These are phyloP conservation scores for Ramularia endophylla DNA, from an alignment of 2,329 filamentous ascomycete genomes.

Conservation along the genomic window DNA sequence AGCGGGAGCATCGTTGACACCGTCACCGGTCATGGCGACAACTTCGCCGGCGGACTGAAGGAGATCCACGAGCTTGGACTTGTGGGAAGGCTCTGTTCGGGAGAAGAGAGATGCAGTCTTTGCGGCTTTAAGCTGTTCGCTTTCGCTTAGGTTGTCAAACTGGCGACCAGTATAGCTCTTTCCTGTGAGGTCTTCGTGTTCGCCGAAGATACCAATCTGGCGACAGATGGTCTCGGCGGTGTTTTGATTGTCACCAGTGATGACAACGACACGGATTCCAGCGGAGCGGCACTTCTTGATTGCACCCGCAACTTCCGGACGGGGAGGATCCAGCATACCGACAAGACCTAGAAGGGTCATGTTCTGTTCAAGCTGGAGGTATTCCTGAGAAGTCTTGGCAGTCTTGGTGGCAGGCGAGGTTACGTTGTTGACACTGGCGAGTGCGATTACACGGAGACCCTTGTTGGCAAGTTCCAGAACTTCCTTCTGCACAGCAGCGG, in stretches of 20 bases:
- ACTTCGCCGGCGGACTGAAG: constrained; percentile 90
- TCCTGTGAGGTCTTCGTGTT: constrained; percentile 72
- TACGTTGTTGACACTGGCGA: constrained; percentile 77
- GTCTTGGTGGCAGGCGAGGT: constrained; percentile 58
- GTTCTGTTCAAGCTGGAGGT: constrained; percentile 81
- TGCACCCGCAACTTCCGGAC: constrained; percentile 79
- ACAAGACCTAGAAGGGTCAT: constrained; percentile 92
- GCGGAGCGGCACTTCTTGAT: constrained; percentile 86
- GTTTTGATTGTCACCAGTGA: constrained; percentile 96
- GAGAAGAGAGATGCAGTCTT: constrained; percentile 89
- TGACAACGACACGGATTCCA: constrained; percentile 94
- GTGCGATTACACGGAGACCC: constrained; percentile 88
- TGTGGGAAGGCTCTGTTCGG: constrained; percentile 90
- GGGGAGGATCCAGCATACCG: constrained; percentile 94
- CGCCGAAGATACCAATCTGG: constrained; percentile 88
- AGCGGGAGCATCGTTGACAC: constrained; percentile 95
- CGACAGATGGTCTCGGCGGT: constrained; percentile 97
- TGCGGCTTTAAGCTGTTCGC: constrained; percentile 76
- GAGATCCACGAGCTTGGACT: constrained; percentile 95
- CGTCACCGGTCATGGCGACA: constrained; percentile 98
- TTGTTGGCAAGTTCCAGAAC: constrained; percentile 85
- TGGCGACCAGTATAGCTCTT: constrained; percentile 96
- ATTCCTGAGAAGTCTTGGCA: constrained; percentile 78
- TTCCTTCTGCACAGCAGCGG: constrained; percentile 67
- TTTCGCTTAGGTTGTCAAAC: constrained; percentile 77